Evolutionary conservation across 2,329 filamentous ascomycete species (phyloP), one percentile per base, ranked within the genome.

Genomic region (Beauveria scarabaeidicola): DNA sequence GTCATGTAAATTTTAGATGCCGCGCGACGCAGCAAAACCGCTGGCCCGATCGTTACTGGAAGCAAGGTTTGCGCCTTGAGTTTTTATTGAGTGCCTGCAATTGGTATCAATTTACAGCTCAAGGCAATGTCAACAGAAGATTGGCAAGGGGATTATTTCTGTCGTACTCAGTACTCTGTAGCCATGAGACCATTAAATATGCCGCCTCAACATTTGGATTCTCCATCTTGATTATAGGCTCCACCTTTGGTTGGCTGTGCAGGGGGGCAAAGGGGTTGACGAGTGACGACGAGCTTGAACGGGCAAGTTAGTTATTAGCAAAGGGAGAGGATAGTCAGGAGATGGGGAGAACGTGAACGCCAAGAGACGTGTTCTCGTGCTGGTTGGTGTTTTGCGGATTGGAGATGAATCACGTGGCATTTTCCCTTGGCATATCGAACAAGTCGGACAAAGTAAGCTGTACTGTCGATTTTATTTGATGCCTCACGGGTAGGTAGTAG

Each of bases 241-340:
- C 56, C 56, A 58, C 56, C n/a, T 41, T 29, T 36, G n/a, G 27
- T 36, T 58, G 48, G 56, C 56, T 32, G 40, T 46, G 56, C 40
- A 46, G 40, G 48, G 55, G 27, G 21, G 15, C 27, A 19, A 52
- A 50, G 21, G 32, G 55, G 40, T 46, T 54, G 36, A 43, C 40
- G 40, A 27, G 32, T 15, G 11, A 36, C 13, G 11, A 13, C 3
- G 11, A 36, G 32, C 32, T 36, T 36, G 46, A 58, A 38, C 21
- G 15, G 47, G 38, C n/a, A 46, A 58, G 38, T 52, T 52, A n/a
- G n/a, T n/a, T n/a, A n/a, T n/a, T n/a, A n/a, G n/a, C n/a, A n/a
- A 52, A 38, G 9, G 29, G 38, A 19, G 23, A 10, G 21, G 23
- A 32, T 50, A 25, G 3, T 44, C 13, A n/a, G 36, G 15, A 13